These are phyloP conservation scores for Apiotrichum montevideense DNA, from an alignment of 1,284 basidiomycete species.

Conservation along the genomic window DNA sequence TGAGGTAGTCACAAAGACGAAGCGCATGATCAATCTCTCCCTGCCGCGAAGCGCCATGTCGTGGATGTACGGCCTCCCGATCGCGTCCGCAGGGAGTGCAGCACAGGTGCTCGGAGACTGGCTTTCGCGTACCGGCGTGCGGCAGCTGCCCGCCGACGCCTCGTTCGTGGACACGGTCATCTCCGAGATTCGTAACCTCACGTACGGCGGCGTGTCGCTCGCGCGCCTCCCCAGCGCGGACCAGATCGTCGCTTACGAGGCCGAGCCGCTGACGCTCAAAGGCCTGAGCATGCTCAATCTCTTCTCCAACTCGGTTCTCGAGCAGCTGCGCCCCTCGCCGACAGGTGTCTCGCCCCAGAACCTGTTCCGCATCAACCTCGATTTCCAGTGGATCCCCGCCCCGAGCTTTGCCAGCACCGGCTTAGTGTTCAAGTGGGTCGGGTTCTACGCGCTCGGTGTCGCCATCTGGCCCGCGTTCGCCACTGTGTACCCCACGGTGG, in stretches of 20 bases:
- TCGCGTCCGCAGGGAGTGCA: no score
- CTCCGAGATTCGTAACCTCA: no score
- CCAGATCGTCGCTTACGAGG: neutral
- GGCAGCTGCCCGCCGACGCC: no score
- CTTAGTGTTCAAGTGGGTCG: conserved; percentile 27
- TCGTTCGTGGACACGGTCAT: no score
- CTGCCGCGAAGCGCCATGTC: no score
- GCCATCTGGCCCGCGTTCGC: conserved; percentile 73
- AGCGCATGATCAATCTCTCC: no score
- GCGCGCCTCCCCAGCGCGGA: conserved; percentile 17
- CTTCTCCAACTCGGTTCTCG: conserved; percentile 59
- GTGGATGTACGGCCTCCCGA: no score
- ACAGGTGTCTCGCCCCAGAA: conserved; percentile 53
- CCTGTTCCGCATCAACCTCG: conserved; percentile 10
- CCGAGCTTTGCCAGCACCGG: no score
- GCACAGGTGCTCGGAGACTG: no score
- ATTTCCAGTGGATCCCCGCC: conserved; percentile 24
- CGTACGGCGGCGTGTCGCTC: conserved; percentile 52
- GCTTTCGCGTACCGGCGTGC: no score
- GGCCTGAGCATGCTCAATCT: conserved; percentile 62
- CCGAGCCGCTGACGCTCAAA: conserved; percentile 20
- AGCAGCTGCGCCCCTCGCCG: conserved; percentile 55
- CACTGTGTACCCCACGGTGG: conserved; percentile 60
- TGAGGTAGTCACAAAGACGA: conserved; percentile 4
- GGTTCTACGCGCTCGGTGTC: conserved; percentile 34